A percentile compares a stretch with the other conserved stretches of the same genome.
phyloP scores from a whole-genome alignment of 108 stramenopile species.

The Skeletonema tropicum region DNA sequence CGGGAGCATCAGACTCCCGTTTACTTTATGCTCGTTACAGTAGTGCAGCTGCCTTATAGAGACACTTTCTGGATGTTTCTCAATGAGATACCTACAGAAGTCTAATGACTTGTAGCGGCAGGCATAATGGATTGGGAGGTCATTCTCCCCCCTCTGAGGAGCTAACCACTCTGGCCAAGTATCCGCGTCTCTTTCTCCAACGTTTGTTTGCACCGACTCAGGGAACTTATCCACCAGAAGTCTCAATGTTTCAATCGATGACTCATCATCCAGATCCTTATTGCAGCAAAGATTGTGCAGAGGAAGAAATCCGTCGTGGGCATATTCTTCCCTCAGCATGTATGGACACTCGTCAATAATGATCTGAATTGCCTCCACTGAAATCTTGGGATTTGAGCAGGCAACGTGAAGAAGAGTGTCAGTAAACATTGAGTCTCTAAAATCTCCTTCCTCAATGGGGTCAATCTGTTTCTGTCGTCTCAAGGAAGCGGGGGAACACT shows the following conservation, averaged over 20 bases:
- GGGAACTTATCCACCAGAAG: not conserved
- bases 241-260: not conserved
- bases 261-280: not conserved
- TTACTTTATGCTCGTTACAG: not conserved
- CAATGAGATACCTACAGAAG: not conserved
- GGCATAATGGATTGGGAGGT: not conserved
- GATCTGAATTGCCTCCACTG: not conserved
- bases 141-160: not conserved
- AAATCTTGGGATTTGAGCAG: constrained; percentile 1
- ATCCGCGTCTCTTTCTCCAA: not conserved
- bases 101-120: not conserved
- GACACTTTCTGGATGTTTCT: not conserved
- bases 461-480: not conserved
- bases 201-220: not conserved
- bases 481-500: not conserved
- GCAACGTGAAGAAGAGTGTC: not conserved
- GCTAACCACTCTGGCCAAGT: not conserved
- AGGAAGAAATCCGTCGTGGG: not conserved
- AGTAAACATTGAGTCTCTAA: not conserved
- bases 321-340: not conserved
- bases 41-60: not conserved
- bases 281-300: not conserved
- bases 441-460: not conserved
- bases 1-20: not conserved
- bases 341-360: not conserved